A percentile compares a stretch with the other conserved stretches of the same genome.
Evolutionary conservation across 768 basidiomycete genomes (phyloP).

Genomic region (Amanita rubescens): DNA sequence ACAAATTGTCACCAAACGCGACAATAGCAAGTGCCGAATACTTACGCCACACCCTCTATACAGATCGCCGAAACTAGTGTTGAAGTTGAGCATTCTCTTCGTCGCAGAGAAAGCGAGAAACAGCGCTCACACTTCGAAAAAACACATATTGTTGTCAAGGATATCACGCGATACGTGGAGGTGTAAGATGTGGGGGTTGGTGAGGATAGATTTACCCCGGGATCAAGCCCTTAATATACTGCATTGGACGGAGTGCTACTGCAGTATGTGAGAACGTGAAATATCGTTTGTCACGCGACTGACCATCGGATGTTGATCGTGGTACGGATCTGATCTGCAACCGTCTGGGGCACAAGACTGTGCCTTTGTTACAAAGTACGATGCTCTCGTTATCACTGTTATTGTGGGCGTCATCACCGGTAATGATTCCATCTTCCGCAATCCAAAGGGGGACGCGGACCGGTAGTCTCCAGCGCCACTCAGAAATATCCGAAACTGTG

Average conservation of each 20-base stretch:
- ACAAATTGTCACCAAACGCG: slow-evolving; percentile 5
- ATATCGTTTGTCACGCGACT: slow-evolving; percentile 26
- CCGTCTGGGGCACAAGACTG: slow-evolving; percentile 19
- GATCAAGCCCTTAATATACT: slow-evolving; percentile 22
- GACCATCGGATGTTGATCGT: slow-evolving; percentile 12
- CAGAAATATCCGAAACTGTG: slow-evolving; percentile 1
- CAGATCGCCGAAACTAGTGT: slow-evolving; percentile 33
- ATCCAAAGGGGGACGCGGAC: not conserved
- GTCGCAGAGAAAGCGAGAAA: not conserved
- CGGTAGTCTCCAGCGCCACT: not conserved
- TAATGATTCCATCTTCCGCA: not conserved
- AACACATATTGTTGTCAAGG: slow-evolving; percentile 35
- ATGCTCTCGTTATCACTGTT: not conserved
- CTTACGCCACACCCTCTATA: slow-evolving; percentile 37
- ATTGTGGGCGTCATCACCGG: not conserved
- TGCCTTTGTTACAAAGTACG: slow-evolving; percentile 10
- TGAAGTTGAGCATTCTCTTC: not conserved
- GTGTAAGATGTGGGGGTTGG: slow-evolving; percentile 9
- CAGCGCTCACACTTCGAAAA: slow-evolving; percentile 45
- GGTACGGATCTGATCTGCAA: slow-evolving; percentile 13
- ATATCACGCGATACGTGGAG: not conserved
- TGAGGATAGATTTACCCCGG: slow-evolving; percentile 14
- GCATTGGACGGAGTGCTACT: slow-evolving; percentile 16
- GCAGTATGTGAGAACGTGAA: slow-evolving; percentile 15
- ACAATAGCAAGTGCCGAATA: slow-evolving; percentile 9